These are phyloP conservation scores for Pholiota conissans DNA, from an alignment of 768 basidiomycete species.

Conservation along the genomic window DNA sequence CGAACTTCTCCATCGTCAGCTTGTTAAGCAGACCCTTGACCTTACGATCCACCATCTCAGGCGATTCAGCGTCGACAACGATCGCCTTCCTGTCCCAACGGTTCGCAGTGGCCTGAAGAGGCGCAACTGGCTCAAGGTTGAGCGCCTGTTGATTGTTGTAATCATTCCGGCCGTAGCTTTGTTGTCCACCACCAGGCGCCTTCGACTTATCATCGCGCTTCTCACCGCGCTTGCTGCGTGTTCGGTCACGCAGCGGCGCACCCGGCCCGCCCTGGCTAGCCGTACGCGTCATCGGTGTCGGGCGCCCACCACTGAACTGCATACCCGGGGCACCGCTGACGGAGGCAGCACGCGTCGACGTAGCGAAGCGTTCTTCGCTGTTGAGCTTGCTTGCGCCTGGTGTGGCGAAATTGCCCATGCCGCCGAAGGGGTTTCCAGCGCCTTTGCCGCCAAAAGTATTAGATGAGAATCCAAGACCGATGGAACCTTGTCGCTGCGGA, in stretches of 20 bases:
- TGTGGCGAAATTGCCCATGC: slow-evolving; percentile 71
- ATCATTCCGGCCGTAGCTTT: slow-evolving; percentile 31
- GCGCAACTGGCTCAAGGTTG: slow-evolving; percentile 56
- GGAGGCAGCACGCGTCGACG: slow-evolving; percentile 52
- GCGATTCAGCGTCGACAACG: slow-evolving; percentile 59
- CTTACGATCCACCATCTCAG: slow-evolving; percentile 88
- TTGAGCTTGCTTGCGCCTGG: slow-evolving; percentile 52
- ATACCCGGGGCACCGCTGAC: slow-evolving; percentile 50
- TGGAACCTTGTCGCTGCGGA: slow-evolving; percentile 46
- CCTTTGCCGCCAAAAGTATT: slow-evolving; percentile 48
- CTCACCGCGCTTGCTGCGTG: slow-evolving; percentile 83
- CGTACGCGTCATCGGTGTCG: slow-evolving; percentile 65
- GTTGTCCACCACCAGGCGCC: slow-evolving; percentile 26
- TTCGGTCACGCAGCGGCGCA: slow-evolving; percentile 54
- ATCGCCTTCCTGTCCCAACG: slow-evolving; percentile 72
- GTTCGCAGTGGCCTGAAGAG: slow-evolving; percentile 48
- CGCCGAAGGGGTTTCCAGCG: slow-evolving; percentile 38
- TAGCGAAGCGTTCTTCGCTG: slow-evolving; percentile 68
- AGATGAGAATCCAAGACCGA: slow-evolving; percentile 37
- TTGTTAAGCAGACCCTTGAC: slow-evolving; percentile 92
- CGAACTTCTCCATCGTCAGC: slow-evolving; percentile 95
- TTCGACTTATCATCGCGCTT: slow-evolving; percentile 59
- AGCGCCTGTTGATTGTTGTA: slow-evolving; percentile 27
- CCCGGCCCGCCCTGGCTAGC: slow-evolving; percentile 64
- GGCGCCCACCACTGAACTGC: slow-evolving; percentile 48